Base-by-base conservation (phyloP, 179 eudicot genomes). In the Nepenthes alata region DNA sequence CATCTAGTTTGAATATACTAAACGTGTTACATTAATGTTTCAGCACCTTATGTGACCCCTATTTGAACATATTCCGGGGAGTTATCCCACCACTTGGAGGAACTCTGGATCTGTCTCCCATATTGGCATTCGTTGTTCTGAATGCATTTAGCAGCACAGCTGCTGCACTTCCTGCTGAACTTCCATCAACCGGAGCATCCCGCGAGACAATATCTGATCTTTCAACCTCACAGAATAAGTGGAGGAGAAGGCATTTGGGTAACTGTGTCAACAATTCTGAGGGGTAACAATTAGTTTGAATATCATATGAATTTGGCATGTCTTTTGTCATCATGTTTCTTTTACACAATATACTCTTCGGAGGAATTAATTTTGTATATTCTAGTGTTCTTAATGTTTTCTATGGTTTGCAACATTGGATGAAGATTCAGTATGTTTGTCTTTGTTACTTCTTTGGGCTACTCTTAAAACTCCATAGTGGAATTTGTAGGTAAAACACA, bases 11-110 rank as follows among this genome's bases (percentile, higher is more conserved):
- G 3, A 5, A 37, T 8, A 6, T 14, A 15, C 36, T 38, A 13
- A 44, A 0, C 41, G 5, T 55, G 8, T 11, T 4, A 11, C 25
- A 2, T 37, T 37, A 35, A 57, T 66, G 35, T 45, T 67, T 59
- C 94, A 91, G 96, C 88, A 91, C 96, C 41, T 10, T 91, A 66
- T 91, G 97, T 64, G 97, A 91, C 59, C 97, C 97, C 1, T 91
- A 91, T 82, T 78, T 91, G 81, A 91, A 91, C 81, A 81, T 91
- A 78, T 91, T 88, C 69, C 93, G 96, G 2, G 96, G 96, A 60
- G 57, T 90, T 58, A 90, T 90, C 59, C 97, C 97, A 63, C 96
- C 98, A n/a, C 83, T 89, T 38, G 98, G 98, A 74, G 98, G 98
- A 62, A 81, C 97, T 53, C 75, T 91, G 79, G 96, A 93, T 76